Conservation (phyloP, 2,329 filamentous ascomycete genomes). For the Dendrostoma leiphaemia region DNA sequence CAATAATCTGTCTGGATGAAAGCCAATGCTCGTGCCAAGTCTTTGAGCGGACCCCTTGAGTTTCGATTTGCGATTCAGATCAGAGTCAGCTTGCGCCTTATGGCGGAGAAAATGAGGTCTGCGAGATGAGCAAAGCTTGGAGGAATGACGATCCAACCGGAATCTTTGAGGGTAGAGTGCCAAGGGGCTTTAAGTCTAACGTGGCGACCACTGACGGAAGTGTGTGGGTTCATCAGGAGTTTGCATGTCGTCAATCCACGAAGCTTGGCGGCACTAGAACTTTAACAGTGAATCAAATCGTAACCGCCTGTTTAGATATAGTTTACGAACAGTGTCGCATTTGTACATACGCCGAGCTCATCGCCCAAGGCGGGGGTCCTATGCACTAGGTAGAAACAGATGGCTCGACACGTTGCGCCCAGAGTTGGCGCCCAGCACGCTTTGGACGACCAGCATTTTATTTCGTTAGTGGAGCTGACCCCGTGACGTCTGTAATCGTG, state of each 20-base stretch:
- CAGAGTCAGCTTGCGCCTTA: constrained; percentile 25
- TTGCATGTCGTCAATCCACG: neutral
- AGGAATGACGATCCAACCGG: constrained; percentile 25
- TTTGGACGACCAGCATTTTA: no score
- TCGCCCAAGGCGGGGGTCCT: no score
- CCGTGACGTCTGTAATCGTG: no score
- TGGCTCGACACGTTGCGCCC: no score
- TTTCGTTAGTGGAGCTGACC: no score
- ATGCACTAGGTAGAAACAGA: no score
- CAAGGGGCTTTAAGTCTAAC: neutral
- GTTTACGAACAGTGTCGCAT: no score
- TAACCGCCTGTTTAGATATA: no score
- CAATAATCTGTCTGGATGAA: neutral
- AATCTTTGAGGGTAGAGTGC: constrained; percentile 25
- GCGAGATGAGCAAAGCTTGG: constrained; percentile 21
- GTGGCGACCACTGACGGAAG: neutral
- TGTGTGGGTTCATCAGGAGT: neutral
- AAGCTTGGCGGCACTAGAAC: neutral
- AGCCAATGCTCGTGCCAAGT: neutral
- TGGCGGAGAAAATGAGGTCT: constrained; percentile 26
- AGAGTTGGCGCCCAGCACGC: no score
- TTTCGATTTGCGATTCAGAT: neutral
- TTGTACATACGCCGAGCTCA: no score
- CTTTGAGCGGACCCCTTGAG: neutral
- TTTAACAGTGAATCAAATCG: no score